phyloP scores from a whole-genome alignment of 495 filamentous ascomycete genomes.

The Chaetomium tenue region DNA sequence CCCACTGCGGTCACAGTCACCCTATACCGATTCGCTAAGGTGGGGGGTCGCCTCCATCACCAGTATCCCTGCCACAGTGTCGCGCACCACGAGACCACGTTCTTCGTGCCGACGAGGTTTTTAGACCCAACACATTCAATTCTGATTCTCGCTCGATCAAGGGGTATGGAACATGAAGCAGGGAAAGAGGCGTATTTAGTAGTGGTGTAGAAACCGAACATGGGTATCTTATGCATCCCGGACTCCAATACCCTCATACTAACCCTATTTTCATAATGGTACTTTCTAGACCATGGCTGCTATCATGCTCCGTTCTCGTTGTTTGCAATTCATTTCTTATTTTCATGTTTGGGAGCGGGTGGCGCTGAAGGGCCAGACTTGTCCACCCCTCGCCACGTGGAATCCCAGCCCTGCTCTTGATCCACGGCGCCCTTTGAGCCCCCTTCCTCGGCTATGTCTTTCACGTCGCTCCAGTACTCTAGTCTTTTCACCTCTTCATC shows the following conservation, averaged over 20 bases:
- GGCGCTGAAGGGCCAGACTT: conserved; percentile 40
- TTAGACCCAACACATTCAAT: too few relatives aligned
- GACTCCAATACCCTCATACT: neutral
- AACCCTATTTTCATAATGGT: neutral
- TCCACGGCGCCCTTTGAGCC: conserved; percentile 49
- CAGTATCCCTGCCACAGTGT: neutral
- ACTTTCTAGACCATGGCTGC: neutral
- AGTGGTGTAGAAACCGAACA: neutral
- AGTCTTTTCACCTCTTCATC: conserved; percentile 65
- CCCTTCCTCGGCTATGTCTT: conserved; percentile 57
- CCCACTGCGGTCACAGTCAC: neutral
- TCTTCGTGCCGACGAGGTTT: too few relatives aligned
- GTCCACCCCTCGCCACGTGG: conserved; percentile 45
- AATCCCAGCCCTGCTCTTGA: conserved; percentile 46
- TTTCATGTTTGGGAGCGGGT: neutral
- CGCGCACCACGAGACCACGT: too few relatives aligned
- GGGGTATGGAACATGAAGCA: too few relatives aligned
- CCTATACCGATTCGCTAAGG: too few relatives aligned
- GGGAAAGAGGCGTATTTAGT: neutral
- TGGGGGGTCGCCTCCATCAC: neutral
- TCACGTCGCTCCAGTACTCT: conserved; percentile 76
- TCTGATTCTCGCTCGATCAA: neutral
- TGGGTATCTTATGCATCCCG: neutral
- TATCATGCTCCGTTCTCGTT: neutral
- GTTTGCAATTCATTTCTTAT: neutral